Evolutionary conservation across 2,329 filamentous ascomycete genomes (phyloP).

Genomic region (Corniculantispora saksenae): DNA sequence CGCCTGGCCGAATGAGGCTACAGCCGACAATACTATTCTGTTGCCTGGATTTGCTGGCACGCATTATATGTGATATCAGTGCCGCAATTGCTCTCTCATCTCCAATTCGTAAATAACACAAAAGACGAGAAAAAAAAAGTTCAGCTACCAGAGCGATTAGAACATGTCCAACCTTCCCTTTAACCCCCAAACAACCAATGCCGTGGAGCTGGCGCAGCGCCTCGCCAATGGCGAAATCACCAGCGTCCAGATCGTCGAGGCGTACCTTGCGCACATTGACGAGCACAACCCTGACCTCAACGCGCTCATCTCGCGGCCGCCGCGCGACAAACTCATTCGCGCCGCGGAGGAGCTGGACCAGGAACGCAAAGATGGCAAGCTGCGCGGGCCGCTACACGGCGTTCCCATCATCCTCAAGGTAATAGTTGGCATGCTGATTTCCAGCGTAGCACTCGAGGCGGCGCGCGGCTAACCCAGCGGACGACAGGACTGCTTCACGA

Average conservation of each 20-base stretch:
- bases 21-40: constrained; percentile 5
- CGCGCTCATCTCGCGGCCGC: constrained; percentile 19
- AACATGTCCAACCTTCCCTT: not conserved
- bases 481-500: constrained; percentile 24
- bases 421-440: no score
- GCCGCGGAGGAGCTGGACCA: constrained; percentile 24
- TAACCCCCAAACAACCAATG: constrained; percentile 11
- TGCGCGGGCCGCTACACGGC: constrained; percentile 27
- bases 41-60: not conserved
- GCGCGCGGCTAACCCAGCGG: not conserved
- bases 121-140: no score
- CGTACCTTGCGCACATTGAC: constrained; percentile 22
- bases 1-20: not conserved
- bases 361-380: constrained; percentile 24
- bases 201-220: constrained; percentile 11
- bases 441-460: no score
- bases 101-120: no score
- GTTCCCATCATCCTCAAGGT: constrained; percentile 30
- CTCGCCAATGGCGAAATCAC: constrained; percentile 8
- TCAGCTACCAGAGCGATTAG: no score
- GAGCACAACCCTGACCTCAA: constrained; percentile 20
- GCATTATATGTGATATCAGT: no score
- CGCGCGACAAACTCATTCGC: constrained; percentile 12
- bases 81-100: no score
- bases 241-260: constrained; percentile 15